A percentile compares a stretch with the other conserved stretches of the same genome.
Conservation (phyloP, 106 monocot genomes). For the Platanthera guangdongensis region DNA sequence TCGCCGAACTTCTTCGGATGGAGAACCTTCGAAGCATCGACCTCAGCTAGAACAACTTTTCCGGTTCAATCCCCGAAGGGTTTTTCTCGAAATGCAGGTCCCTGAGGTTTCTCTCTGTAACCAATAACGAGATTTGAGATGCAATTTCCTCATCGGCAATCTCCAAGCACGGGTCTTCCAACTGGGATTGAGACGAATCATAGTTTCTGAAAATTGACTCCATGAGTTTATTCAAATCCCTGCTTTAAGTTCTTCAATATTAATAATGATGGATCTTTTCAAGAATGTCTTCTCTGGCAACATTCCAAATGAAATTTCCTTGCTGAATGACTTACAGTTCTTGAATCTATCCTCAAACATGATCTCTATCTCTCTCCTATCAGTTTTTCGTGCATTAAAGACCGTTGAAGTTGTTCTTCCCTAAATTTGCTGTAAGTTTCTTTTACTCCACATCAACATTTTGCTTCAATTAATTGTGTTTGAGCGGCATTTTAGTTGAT, state of each 20-base stretch:
- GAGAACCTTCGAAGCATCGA: conserved; percentile 37
- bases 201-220: conserved; percentile 43
- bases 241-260: conserved; percentile 1
- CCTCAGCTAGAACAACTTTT: conserved; percentile 50
- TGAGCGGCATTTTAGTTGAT: neutral
- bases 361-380: conserved; percentile 38
- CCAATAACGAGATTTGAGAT: conserved; percentile 52
- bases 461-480: neutral
- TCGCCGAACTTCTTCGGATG: conserved; percentile 34
- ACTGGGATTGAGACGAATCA: conserved; percentile 36
- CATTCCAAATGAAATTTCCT: conserved; percentile 35
- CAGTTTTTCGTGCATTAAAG: conserved; percentile 30
- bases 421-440: conserved; percentile 65
- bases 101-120: conserved; percentile 40
- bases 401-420: conserved; percentile 34
- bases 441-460: neutral
- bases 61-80: conserved; percentile 44
- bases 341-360: conserved; percentile 60
- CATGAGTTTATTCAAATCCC: conserved; percentile 31
- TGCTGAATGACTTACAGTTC: conserved; percentile 25
- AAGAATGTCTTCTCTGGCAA: conserved; percentile 51
- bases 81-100: conserved; percentile 62
- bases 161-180: conserved; percentile 55
- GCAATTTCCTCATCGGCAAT: conserved; percentile 42
- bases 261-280: conserved; percentile 45